phyloP scores from a whole-genome alignment of 441 rosid species.

The Rhodomyrtus psidioides region DNA sequence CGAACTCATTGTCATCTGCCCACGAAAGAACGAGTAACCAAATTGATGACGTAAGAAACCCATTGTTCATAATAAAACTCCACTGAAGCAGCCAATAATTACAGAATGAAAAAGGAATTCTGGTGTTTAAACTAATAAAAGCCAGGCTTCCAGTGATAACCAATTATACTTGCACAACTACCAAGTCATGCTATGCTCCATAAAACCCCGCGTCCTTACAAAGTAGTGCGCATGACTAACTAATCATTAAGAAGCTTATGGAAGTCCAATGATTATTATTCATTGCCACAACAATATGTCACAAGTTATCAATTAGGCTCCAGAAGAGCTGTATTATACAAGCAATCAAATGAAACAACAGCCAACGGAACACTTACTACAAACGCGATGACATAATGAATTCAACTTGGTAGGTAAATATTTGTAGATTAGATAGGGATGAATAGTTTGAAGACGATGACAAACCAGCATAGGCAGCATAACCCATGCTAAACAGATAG shows the following conservation, averaged over 20 bases:
- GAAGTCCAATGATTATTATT: background rate
- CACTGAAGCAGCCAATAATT: background rate
- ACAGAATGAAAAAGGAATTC: background rate
- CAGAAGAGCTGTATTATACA: background rate
- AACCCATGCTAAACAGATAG: background rate
- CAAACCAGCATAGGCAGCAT: background rate
- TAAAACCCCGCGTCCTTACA: background rate
- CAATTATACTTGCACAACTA: background rate
- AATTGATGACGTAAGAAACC: background rate
- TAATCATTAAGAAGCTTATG: background rate
- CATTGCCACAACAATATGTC: background rate
- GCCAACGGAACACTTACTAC: background rate
- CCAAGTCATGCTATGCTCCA: background rate
- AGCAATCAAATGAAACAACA: background rate
- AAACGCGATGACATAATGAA: background rate
- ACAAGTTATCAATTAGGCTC: background rate
- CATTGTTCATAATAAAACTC: background rate
- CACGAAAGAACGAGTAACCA: background rate
- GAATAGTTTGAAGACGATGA: background rate
- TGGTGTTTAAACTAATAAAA: background rate
- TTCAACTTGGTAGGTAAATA: background rate
- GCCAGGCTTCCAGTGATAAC: background rate
- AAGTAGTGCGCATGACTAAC: background rate
- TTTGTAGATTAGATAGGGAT: background rate
- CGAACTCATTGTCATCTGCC: conserved; percentile 74